Conservation (phyloP, 805 yeast species). For the Citeromyces matritensis region DNA sequence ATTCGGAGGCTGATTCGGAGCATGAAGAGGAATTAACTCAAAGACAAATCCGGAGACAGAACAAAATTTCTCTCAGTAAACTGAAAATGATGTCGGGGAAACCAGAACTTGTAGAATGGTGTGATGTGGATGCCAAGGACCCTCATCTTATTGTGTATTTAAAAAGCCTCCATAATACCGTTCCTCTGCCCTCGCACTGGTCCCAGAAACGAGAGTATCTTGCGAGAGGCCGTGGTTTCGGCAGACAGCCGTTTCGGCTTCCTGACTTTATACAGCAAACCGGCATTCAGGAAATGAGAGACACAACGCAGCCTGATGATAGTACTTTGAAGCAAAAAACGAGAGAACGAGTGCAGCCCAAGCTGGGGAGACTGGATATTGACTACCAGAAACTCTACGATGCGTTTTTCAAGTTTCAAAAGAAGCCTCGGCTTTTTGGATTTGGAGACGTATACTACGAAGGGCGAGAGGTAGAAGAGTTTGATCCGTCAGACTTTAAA, state of each 20-base stretch:
- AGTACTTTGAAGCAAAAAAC: constrained; percentile 53
- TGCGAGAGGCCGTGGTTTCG: constrained; percentile 48
- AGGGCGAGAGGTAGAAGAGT: constrained; percentile 32
- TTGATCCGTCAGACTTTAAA: constrained; percentile 17
- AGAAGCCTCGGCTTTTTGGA: constrained; percentile 49
- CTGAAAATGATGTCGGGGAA: constrained; percentile 42
- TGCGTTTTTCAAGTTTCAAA: constrained; percentile 75
- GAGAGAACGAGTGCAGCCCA: constrained; percentile 80
- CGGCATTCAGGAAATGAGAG: constrained; percentile 80
- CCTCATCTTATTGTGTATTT: constrained; percentile 52
- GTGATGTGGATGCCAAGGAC: constrained; percentile 72
- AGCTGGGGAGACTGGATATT: constrained; percentile 71
- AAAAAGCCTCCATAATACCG: constrained; percentile 48
- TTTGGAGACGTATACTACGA: constrained; percentile 76
- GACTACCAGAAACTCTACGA: constrained; percentile 73
- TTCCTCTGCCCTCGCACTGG: constrained; percentile 84
- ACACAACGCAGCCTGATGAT: constrained; percentile 34
- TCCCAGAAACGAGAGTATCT: constrained; percentile 60
- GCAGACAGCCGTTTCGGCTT: constrained; percentile 56
- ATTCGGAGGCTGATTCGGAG: constrained; percentile 9
- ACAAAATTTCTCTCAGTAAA: constrained; percentile 47
- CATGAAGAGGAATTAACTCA: constrained; percentile 8
- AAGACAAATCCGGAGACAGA: constrained; percentile 25
- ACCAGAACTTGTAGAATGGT: constrained; percentile 79
- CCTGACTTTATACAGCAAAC: constrained; percentile 72